phyloP scores from a whole-genome alignment of 148 eudicot genomes.

The Heliamphora exappendiculata region DNA sequence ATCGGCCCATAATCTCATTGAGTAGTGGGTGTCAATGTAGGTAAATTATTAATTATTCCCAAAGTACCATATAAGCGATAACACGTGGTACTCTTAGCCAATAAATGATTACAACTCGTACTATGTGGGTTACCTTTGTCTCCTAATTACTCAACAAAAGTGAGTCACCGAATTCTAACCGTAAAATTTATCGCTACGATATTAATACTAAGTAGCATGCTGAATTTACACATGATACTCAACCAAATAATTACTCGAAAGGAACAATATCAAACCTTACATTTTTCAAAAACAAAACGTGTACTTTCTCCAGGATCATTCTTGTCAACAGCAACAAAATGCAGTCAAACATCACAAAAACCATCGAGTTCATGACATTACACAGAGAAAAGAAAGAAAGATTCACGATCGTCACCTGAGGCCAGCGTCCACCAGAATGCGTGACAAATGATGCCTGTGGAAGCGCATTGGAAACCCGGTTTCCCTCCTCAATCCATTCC shows the following conservation, averaged over 20 bases:
- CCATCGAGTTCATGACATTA: neutral
- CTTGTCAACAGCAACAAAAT: neutral
- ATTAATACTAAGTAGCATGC: too few relatives aligned
- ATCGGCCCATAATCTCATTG: too few relatives aligned
- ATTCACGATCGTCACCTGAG: conserved; percentile 49
- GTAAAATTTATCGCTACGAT: too few relatives aligned
- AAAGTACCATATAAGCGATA: too few relatives aligned
- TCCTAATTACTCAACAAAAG: too few relatives aligned
- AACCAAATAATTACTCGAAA: too few relatives aligned
- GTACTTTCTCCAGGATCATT: neutral
- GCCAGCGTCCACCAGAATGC: conserved; percentile 96
- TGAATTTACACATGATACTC: too few relatives aligned
- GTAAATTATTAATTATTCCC: too few relatives aligned
- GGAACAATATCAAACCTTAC: neutral
- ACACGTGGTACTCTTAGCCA: too few relatives aligned
- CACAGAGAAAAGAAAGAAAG: neutral
- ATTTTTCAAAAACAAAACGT: neutral
- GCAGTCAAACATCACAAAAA: neutral
- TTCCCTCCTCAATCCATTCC: conserved; percentile 71
- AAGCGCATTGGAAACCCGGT: conserved; percentile 43
- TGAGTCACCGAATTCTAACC: too few relatives aligned
- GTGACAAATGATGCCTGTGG: conserved; percentile 48
- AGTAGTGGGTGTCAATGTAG: too few relatives aligned
- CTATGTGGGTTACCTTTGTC: too few relatives aligned
- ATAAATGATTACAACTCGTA: neutral